phyloP scores from a whole-genome alignment of 495 filamentous ascomycete genomes.

The Penicillium maclennaniae region DNA sequence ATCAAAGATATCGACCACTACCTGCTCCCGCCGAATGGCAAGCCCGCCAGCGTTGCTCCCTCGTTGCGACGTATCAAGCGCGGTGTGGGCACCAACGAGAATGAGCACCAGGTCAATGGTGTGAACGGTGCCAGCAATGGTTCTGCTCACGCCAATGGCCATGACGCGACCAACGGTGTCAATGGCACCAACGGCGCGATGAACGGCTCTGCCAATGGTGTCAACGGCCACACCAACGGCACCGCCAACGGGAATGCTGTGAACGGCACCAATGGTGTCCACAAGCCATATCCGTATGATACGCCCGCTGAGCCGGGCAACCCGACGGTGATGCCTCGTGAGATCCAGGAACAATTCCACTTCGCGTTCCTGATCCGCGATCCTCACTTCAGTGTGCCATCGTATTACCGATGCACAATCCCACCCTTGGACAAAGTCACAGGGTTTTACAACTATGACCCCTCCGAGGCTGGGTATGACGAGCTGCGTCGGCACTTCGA shows the following conservation, averaged over 20 bases:
- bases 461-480: constrained; percentile 81
- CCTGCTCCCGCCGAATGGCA: constrained; percentile 68
- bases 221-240: constrained; percentile 14
- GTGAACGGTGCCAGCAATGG: constrained; percentile 22
- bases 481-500: constrained; percentile 85
- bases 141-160: constrained; percentile 29
- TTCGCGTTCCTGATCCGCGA: constrained; percentile 98
- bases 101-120: constrained; percentile 24
- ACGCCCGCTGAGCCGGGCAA: constrained; percentile 60
- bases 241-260: constrained; percentile 1
- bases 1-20: constrained; percentile 98
- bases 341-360: constrained; percentile 69
- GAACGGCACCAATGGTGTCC: constrained; percentile 23
- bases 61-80: constrained; percentile 62
- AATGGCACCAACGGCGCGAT: constrained; percentile 14
- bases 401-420: constrained; percentile 92
- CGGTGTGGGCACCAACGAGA: constrained; percentile 51
- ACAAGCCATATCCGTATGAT: constrained; percentile 52
- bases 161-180: constrained; percentile 18
- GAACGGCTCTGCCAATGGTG: constrained; percentile 12
- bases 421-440: constrained; percentile 78
- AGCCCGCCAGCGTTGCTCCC: constrained; percentile 66
- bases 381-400: constrained; percentile 80
- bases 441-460: constrained; percentile 81
- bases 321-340: constrained; percentile 76